Evolutionary conservation across 148 eudicot genomes (phyloP).

Genomic region (Camellia japonica): DNA sequence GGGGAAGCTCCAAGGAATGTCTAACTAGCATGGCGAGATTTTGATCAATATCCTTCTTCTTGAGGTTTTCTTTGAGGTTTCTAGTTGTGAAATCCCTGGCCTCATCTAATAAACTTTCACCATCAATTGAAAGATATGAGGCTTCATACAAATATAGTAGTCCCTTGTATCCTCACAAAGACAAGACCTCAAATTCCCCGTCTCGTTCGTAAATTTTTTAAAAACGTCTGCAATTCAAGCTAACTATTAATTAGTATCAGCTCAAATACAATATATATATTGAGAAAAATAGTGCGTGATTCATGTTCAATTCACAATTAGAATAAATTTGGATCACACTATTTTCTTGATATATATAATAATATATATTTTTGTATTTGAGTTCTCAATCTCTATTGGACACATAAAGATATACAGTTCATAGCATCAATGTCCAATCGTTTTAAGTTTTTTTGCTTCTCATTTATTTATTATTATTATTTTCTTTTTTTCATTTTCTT

Average conservation of each 20-base stretch:
- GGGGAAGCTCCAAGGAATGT: constrained; percentile 13
- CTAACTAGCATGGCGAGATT: not conserved
- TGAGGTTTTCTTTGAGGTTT: not conserved
- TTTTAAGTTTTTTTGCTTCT: not conserved
- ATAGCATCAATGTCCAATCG: too few relatives aligned
- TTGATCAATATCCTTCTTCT: not conserved
- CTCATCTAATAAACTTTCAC: constrained; percentile 18
- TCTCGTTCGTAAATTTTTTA: not conserved
- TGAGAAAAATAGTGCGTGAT: too few relatives aligned
- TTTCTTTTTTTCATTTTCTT: too few relatives aligned
- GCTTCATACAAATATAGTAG: constrained; percentile 25
- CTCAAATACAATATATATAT: too few relatives aligned
- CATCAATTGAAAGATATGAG: constrained; percentile 5
- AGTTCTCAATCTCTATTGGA: too few relatives aligned
- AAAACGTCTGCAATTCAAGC: not conserved
- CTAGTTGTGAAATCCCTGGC: constrained; percentile 16
- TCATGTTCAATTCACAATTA: too few relatives aligned
- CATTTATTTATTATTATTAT: not conserved
- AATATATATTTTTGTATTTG: too few relatives aligned
- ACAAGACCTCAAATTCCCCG: constrained; percentile 10
- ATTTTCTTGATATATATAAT: too few relatives aligned
- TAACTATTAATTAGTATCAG: not conserved
- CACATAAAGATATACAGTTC: too few relatives aligned
- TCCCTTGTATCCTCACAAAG: constrained; percentile 4
- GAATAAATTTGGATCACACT: too few relatives aligned